Base-by-base conservation (phyloP, 2,329 filamentous ascomycete species). In the Sporothrix pseudoabietina region DNA sequence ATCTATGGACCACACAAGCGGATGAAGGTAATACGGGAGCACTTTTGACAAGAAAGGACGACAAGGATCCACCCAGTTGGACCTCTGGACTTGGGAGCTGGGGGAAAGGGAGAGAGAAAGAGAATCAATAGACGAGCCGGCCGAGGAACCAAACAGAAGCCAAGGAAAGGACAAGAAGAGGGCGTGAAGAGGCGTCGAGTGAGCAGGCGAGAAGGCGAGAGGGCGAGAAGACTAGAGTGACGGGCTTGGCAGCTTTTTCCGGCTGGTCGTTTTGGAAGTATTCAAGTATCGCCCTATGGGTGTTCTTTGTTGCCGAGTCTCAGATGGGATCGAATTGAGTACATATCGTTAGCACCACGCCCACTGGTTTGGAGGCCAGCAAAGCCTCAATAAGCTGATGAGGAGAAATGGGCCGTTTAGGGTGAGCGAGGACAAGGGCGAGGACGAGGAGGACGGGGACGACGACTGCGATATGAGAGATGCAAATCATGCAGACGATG, bases 291-390 rank as follows among this genome's bases (percentile, higher is more conserved):
- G 22, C 44, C 65, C 41, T 54, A 54, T 22, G 65, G 44, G 47
- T n/a, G 44, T 39, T 32, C 49, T 70, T 57, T 70, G 68, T 57
- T 70, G 49, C 49, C 47, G 30, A 22, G 47, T 57, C 66, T 70
- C 49, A 70, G 68, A 70, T 57, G n/a, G 32, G 19, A 30, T 41
- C 49, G 30, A 30, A 26, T 32, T 59, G 69, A 30, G 52, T n/a
- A 19, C 39, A 71, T 59, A 59, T 71, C 69, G 69, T 71, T 35
- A 71, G 68, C 69, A 71, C 66, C 66, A 69, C 66, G 35, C 65
- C 44, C 22, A 8, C 22, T 30, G 19, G 16, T 35, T 71, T n/a
- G 49, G 35, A 70, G 32, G 7, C 7, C 68, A 54, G 52, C 30
- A 55, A 57, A 44, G 44, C 30, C 65, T 68, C 26, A 35, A 35